Base-by-base conservation (phyloP, 1,284 basidiomycete genomes). In the Mycena sp. region DNA sequence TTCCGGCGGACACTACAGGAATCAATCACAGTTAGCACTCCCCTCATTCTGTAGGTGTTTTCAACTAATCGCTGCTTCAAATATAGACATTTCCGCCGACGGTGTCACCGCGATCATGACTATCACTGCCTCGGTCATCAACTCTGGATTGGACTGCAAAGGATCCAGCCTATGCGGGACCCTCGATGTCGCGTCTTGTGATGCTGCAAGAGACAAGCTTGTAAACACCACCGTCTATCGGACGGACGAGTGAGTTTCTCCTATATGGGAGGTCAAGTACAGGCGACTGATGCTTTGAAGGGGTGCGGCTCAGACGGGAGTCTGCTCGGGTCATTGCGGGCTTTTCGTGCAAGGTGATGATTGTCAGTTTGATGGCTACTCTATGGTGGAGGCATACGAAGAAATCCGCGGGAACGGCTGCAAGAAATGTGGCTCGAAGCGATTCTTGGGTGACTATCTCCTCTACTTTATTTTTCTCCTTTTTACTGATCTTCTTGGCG, bases 21-120 rank as follows among this genome's bases (percentile, higher is more conserved):
- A 65, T 65, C n/a, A 65, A 65, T 21, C 64, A 65, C 50, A 50
- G 64, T 65, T 4, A 49, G 54, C 50, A 21, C 6, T 19, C n/a
- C 5, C 7, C 12, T 6, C 19, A 21, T n/a, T 19, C 23, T 6
- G 5, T 19, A 49, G 28, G 16, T 11, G 19, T 10, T 3, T 10
- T 6, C 3, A 9, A 35, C 4, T 12, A 38, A 30, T 19, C 21
- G 14, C 48, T 21, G 11, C 19, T 2, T 37, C 28, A 17, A 25
- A 41, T 29, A 10, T 28, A 65, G 64, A 61, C 21, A 65, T 65
- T 29, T 38, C 64, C 14, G 54, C 54, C n/a, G 64, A 65, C 17
- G 64, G 64, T 2, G 21, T 10, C 21, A 51, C 46, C 19, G 64
- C 64, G 5, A 32, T 65, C 29, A 16, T 65, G n/a, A 65, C 64